Evolutionary conservation across 768 basidiomycete species (phyloP).

Genomic region (Macrolepiota fuliginosa): DNA sequence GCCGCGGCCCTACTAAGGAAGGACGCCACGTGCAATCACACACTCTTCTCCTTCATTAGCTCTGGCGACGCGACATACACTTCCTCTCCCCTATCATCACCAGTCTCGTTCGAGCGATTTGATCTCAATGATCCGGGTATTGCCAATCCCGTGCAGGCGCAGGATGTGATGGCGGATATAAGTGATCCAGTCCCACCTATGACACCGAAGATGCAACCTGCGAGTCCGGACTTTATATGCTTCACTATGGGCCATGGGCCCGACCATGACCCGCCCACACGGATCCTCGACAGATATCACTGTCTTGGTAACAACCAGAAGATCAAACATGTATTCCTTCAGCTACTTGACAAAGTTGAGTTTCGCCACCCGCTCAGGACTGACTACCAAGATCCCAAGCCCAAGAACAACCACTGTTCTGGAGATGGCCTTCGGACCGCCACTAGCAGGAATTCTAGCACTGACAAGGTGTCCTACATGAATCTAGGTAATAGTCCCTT

Average conservation of each 20-base stretch:
- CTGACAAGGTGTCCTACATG: constrained; percentile 97
- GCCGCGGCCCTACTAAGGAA: constrained; percentile 26
- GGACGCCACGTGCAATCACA: no score
- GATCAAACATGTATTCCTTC: constrained; percentile 91
- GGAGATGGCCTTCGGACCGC: constrained; percentile 77
- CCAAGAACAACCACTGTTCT: constrained; percentile 93
- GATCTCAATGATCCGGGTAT: no score
- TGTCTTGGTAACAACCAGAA: constrained; percentile 87
- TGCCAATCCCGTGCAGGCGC: no score
- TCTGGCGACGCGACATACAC: no score
- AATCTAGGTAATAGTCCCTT: constrained; percentile 68
- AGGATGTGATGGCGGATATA: no score
- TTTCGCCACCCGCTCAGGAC: constrained; percentile 93
- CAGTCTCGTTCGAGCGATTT: no score
- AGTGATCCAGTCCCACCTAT: no score
- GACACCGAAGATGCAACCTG: no score
- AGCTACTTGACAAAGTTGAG: constrained; percentile 92
- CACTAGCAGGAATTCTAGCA: constrained; percentile 90
- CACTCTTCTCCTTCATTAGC: no score
- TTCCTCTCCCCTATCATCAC: no score
- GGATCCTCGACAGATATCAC: constrained; percentile 78
- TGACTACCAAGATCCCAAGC: constrained; percentile 97
- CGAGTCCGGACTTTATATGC: constrained; percentile 84
- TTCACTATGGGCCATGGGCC: constrained; percentile 93
- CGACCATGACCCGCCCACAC: constrained; percentile 92